Evolutionary conservation across 768 basidiomycete species (phyloP).

Genomic region (Sistotremastrum niveocremeum): DNA sequence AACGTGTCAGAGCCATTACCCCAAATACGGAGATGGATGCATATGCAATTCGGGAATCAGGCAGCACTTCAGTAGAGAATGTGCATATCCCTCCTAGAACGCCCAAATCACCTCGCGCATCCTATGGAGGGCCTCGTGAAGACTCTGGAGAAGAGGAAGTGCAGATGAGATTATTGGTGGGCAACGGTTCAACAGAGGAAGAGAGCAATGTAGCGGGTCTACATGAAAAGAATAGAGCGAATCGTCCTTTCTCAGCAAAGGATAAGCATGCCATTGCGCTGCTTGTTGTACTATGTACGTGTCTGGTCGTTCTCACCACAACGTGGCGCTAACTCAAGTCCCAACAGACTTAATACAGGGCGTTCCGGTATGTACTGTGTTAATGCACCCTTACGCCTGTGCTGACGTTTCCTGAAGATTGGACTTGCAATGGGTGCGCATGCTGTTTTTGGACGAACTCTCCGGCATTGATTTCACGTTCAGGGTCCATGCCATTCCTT

Average conservation of each 20-base stretch:
- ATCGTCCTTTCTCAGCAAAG: slow-evolving; percentile 38
- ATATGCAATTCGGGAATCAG: no score
- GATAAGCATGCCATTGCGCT: slow-evolving; percentile 80
- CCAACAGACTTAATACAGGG: slow-evolving; percentile 50
- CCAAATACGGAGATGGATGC: no score
- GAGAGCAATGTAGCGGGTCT: background rate
- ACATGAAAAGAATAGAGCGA: slow-evolving; percentile 6
- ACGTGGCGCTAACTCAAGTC: slow-evolving; percentile 6
- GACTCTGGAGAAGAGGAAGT: slow-evolving; percentile 12
- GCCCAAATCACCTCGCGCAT: slow-evolving; percentile 24
- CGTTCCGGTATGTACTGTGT: slow-evolving; percentile 54
- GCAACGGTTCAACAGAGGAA: background rate
- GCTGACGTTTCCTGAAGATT: slow-evolving; percentile 28
- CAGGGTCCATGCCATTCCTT: slow-evolving; percentile 93
- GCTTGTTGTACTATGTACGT: slow-evolving; percentile 78
- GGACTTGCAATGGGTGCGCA: slow-evolving; percentile 75
- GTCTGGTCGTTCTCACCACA: slow-evolving; percentile 5
- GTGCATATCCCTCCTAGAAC: slow-evolving; percentile 47
- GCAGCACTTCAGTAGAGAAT: slow-evolving; percentile 34
- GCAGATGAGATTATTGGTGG: background rate
- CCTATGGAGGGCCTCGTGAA: slow-evolving; percentile 25
- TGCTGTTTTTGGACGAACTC: background rate
- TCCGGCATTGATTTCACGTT: slow-evolving; percentile 2
- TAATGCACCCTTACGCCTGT: background rate
- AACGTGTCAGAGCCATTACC: no score